These are phyloP conservation scores for Scutellaria barbata DNA, from an alignment of 257 asterid genomes.

Conservation along the genomic window DNA sequence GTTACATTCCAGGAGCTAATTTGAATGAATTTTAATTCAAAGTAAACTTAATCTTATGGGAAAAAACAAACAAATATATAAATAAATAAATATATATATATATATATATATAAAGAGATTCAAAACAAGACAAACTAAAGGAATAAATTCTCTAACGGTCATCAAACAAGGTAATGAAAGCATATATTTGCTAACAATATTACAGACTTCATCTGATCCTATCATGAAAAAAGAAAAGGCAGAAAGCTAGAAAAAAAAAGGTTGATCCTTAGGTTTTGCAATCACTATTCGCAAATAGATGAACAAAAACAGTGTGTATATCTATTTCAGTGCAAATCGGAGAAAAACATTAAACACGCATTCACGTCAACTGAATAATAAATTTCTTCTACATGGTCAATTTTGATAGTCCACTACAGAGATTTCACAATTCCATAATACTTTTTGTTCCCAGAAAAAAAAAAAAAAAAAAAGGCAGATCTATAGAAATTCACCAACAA, in stretches of 20 bases:
- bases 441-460: too few species aligned
- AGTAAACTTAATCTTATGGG: not conserved
- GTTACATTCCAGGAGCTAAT: too few species aligned
- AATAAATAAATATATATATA: too few species aligned
- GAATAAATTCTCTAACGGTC: not conserved
- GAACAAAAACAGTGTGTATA: not conserved
- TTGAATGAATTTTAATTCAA: too few species aligned
- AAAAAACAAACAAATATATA: too few species aligned
- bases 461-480: not conserved
- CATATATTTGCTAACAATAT: not conserved
- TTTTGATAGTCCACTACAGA: not conserved
- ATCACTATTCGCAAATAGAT: not conserved
- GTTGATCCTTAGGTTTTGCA: not conserved
- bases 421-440: not conserved
- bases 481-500: not conserved
- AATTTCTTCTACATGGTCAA: not conserved
- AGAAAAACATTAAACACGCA: not conserved
- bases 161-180: not conserved
- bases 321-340: not conserved
- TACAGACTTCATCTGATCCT: not conserved
- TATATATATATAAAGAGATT: too few species aligned
- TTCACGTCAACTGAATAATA: not conserved
- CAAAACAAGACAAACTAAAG: not conserved
- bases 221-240: not conserved
- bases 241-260: not conserved